phyloP scores from a whole-genome alignment of 1,284 basidiomycete genomes.

The Cryptococcus sp. region DNA sequence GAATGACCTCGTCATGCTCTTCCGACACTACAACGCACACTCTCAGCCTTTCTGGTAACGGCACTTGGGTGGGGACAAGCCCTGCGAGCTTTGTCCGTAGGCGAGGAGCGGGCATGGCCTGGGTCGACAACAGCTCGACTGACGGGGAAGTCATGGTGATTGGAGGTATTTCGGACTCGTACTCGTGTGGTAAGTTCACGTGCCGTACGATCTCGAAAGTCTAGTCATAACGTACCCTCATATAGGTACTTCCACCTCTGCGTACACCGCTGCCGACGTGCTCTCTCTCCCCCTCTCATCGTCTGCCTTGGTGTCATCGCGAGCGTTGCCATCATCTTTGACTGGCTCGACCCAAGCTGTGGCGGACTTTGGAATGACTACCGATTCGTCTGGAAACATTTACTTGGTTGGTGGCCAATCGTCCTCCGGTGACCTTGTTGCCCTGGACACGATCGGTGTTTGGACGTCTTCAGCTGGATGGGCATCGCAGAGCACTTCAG shows the following conservation, averaged over 20 bases:
- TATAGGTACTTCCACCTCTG: slow-evolving; percentile 30
- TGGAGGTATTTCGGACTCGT: slow-evolving; percentile 49
- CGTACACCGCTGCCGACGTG: slow-evolving; percentile 44
- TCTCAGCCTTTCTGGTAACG: slow-evolving; percentile 27
- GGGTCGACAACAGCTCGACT: slow-evolving; percentile 27
- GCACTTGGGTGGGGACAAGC: slow-evolving; percentile 36
- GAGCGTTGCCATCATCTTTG: slow-evolving; percentile 31
- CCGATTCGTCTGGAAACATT: slow-evolving; percentile 32
- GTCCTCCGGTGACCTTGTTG: slow-evolving; percentile 39
- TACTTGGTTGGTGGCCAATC: slow-evolving; percentile 48
- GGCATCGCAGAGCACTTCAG: slow-evolving; percentile 37
- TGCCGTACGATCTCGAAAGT: background rate
- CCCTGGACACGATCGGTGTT: slow-evolving; percentile 37
- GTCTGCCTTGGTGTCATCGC: slow-evolving; percentile 28
- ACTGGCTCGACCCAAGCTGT: slow-evolving; percentile 44
- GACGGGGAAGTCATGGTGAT: slow-evolving; percentile 43
- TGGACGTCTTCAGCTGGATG: slow-evolving; percentile 45
- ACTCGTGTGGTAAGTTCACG: slow-evolving; percentile 42
- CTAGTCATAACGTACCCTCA: background rate
- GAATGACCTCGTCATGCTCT: slow-evolving; percentile 47
- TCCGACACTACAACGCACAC: slow-evolving; percentile 43
- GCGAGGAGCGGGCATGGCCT: slow-evolving; percentile 40
- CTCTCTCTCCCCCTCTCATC: slow-evolving; percentile 36
- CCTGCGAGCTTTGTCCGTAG: slow-evolving; percentile 37
- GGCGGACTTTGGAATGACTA: slow-evolving; percentile 48